phyloP scores from a whole-genome alignment of 805 yeast genomes.

The Starmerella bacillaris region DNA sequence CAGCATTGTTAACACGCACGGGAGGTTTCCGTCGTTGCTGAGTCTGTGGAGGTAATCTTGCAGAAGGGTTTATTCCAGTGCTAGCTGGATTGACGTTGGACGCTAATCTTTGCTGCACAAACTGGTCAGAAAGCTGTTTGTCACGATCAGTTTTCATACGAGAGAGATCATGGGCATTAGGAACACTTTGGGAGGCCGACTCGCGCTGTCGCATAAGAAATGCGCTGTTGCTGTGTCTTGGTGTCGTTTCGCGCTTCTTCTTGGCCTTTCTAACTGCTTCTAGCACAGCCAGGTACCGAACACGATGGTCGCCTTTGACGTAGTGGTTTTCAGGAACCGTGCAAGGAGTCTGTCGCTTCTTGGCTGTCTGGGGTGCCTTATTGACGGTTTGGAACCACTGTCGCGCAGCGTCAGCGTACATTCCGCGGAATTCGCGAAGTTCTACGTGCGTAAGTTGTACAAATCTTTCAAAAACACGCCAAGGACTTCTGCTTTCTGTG shows the following conservation, averaged over 20 bases:
- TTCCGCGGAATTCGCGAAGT: constrained; percentile 71
- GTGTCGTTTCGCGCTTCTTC: constrained; percentile 69
- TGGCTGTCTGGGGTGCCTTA: constrained; percentile 71
- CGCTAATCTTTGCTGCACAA: constrained; percentile 19
- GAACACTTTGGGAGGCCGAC: constrained; percentile 26
- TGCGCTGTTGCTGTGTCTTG: constrained; percentile 24
- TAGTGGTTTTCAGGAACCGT: constrained; percentile 89
- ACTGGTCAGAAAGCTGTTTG: constrained; percentile 53
- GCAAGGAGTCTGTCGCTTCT: constrained; percentile 73
- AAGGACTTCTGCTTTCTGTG: constrained; percentile 88
- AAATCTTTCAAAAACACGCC: constrained; percentile 97
- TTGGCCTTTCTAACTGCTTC: constrained; percentile 84
- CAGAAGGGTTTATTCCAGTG: neutral
- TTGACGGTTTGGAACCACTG: constrained; percentile 86
- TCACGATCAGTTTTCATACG: constrained; percentile 73
- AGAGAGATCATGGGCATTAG: constrained; percentile 72
- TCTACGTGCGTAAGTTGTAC: constrained; percentile 80
- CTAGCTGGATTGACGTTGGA: constrained; percentile 1
- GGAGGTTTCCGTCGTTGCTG: neutral
- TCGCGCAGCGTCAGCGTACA: constrained; percentile 65
- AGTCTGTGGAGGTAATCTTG: neutral
- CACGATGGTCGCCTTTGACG: constrained; percentile 77
- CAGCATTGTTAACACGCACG: neutral
- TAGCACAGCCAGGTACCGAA: constrained; percentile 94
- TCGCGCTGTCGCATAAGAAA: neutral